These are phyloP conservation scores for Parasitella parasitica DNA, from an alignment of 371 early-diverging fungal species.

Conservation along the genomic window DNA sequence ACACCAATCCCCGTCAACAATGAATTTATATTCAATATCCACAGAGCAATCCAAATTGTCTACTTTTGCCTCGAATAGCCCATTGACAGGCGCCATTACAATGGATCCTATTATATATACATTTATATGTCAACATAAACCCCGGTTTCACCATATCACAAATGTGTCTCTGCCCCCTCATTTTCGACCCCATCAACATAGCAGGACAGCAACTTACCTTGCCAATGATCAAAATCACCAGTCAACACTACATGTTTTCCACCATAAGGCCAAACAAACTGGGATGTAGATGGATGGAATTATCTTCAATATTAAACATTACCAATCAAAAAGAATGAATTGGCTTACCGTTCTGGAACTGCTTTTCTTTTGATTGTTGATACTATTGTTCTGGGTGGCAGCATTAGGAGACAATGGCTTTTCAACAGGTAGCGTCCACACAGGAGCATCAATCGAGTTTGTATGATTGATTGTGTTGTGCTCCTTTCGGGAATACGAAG, in stretches of 20 bases:
- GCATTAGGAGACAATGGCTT: not conserved
- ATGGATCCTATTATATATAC: no score
- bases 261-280: conserved; percentile 51
- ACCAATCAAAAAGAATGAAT: not conserved
- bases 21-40: conserved; percentile 35
- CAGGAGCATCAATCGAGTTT: not conserved
- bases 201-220: conserved; percentile 25
- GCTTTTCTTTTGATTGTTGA: not conserved
- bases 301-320: not conserved
- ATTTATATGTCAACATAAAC: no score
- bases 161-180: no score
- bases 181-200: not conserved
- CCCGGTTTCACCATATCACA: conserved; percentile 9
- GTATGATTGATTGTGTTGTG: not conserved
- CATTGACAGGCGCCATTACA: conserved; percentile 11
- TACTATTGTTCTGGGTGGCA: not conserved
- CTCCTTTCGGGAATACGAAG: not conserved
- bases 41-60: conserved; percentile 26
- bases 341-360: not conserved
- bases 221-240: conserved; percentile 54
- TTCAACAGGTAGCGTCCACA: not conserved
- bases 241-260: conserved; percentile 47
- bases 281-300: not conserved
- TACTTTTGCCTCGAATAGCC: not conserved
- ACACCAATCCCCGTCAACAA: conserved; percentile 47